Evolutionary conservation across 2,329 filamentous ascomycete genomes (phyloP).

Genomic region (Leptographium lundbergii): DNA sequence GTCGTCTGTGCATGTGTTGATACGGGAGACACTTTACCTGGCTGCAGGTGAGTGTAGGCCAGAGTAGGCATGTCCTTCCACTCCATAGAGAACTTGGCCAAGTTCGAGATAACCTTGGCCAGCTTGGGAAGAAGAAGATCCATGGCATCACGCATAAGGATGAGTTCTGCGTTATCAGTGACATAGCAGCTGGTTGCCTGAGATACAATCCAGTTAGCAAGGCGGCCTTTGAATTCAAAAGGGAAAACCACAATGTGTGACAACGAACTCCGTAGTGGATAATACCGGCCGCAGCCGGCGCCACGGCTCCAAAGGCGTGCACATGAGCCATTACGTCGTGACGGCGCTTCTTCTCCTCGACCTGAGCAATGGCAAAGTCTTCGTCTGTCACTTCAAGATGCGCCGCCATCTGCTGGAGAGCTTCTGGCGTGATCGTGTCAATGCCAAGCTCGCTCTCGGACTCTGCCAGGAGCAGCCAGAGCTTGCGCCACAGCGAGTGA

Average conservation of each 20-base stretch:
- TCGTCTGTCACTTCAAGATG: constrained; percentile 30
- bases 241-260: no score
- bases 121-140: constrained; percentile 65
- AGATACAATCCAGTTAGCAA: background rate
- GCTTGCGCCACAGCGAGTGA: constrained; percentile 65
- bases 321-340: constrained; percentile 1
- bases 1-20: no score
- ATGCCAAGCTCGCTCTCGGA: constrained; percentile 70
- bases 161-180: constrained; percentile 4
- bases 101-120: background rate
- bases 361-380: background rate
- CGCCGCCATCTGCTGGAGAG: constrained; percentile 63
- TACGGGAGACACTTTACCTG: background rate
- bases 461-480: constrained; percentile 83
- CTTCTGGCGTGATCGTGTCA: constrained; percentile 53
- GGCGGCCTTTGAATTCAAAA: no score
- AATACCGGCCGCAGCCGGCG: background rate
- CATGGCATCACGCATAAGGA: constrained; percentile 34
- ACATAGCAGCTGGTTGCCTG: constrained; percentile 1
- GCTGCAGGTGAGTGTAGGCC: background rate
- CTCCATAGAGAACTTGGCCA: background rate
- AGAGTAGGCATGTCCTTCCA: background rate
- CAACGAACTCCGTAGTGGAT: constrained; percentile 11
- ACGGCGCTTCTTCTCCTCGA: constrained; percentile 1
- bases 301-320: background rate